Evolutionary conservation across 2,329 filamentous ascomycete species (phyloP).

Genomic region (Seiridium unicorne): DNA sequence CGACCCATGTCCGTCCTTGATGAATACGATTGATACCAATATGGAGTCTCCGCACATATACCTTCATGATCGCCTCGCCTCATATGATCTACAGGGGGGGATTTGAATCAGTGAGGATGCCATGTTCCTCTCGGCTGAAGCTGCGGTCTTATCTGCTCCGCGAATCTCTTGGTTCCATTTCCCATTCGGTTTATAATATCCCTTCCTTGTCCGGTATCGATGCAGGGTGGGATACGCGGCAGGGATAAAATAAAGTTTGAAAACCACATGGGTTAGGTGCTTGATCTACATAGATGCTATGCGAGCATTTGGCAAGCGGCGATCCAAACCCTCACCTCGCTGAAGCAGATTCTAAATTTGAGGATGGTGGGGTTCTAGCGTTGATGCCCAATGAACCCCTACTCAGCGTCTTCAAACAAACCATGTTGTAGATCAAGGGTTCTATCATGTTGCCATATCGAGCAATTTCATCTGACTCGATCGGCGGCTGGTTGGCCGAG

Average conservation of each 20-base stretch:
- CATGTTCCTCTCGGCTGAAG: no score
- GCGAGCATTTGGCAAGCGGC: not conserved
- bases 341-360: not conserved
- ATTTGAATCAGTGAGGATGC: no score
- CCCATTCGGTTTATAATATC: not conserved
- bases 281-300: not conserved
- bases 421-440: no score
- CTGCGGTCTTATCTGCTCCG: not conserved
- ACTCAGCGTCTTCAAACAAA: not conserved
- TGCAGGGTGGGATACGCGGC: not conserved
- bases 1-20: no score
- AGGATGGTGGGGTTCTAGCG: not conserved
- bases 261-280: not conserved
- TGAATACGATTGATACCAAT: no score
- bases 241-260: not conserved
- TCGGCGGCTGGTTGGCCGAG: no score
- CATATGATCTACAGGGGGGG: no score
- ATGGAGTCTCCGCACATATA: no score
- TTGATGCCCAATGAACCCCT: constrained; percentile 3
- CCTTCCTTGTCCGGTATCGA: not conserved
- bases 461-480: no score
- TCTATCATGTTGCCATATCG: no score
- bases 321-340: no score
- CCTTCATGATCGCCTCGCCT: no score
- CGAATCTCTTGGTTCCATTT: not conserved